Conservation (phyloP, 768 basidiomycete genomes). For the Boletus rubroflammeus region DNA sequence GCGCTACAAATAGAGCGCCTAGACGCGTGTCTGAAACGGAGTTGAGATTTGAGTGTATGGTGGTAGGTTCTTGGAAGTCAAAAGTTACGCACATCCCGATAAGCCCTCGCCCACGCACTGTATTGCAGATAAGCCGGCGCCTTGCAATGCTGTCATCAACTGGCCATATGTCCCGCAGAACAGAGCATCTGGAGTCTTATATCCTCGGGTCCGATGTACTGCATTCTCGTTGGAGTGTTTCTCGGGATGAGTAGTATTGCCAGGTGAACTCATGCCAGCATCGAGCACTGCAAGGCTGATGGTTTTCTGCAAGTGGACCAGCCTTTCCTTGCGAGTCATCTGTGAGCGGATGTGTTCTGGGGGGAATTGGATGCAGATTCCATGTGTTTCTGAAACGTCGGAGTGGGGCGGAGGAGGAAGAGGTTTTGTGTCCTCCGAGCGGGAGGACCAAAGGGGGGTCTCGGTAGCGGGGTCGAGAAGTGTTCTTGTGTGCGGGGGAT, state of each 20-base stretch:
- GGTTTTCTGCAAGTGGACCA: conserved; percentile 32
- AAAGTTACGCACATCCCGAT: conserved; percentile 28
- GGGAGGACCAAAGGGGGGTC: neutral
- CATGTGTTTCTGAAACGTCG: conserved; percentile 10
- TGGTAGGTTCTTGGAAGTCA: neutral
- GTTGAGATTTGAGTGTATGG: neutral
- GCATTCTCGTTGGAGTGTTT: neutral
- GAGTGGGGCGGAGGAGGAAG: conserved; percentile 16
- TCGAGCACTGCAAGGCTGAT: conserved; percentile 37
- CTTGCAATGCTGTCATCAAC: conserved; percentile 36
- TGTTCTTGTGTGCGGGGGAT: neutral
- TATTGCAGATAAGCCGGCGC: conserved; percentile 34
- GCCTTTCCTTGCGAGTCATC: conserved; percentile 20
- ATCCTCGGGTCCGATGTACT: conserved; percentile 4
- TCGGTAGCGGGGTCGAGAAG: neutral
- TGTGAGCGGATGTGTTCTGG: neutral
- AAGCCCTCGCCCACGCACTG: conserved; percentile 31
- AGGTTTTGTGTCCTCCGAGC: conserved; percentile 10
- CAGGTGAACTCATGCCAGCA: conserved; percentile 39
- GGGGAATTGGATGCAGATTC: conserved; percentile 27
- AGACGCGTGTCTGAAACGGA: conserved; percentile 35
- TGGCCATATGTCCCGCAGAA: conserved; percentile 45
- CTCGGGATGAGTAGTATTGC: conserved; percentile 1
- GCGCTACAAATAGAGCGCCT: conserved; percentile 40
- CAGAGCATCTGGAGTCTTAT: conserved; percentile 28